Conservation (phyloP, 2,329 filamentous ascomycete genomes). For the Periconia sp. region DNA sequence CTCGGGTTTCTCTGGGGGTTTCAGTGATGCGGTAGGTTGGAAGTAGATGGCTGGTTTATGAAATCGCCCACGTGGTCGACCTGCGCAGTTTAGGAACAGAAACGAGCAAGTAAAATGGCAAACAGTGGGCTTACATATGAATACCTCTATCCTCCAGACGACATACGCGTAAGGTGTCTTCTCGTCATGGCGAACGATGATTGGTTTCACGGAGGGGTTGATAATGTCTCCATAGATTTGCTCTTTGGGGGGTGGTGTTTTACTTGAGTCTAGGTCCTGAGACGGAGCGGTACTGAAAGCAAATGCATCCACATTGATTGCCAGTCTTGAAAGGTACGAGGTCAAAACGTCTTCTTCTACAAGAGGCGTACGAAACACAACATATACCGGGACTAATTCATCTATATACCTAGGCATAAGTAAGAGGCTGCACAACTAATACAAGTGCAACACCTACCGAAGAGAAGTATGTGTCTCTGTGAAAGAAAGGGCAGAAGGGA, state of each 20-base stretch:
- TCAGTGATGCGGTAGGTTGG: constrained; percentile 56
- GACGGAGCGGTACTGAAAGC: constrained; percentile 56
- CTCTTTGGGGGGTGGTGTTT: constrained; percentile 50
- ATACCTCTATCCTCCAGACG: constrained; percentile 43
- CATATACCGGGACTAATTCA: constrained; percentile 70
- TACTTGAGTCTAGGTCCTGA: constrained; percentile 40
- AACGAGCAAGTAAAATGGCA: not conserved
- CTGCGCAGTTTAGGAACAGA: constrained; percentile 20
- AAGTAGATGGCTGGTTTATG: constrained; percentile 69
- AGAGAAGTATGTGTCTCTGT: constrained; percentile 67
- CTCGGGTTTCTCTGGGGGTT: constrained; percentile 51
- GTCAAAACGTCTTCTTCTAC: constrained; percentile 60
- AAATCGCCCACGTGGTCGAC: constrained; percentile 59
- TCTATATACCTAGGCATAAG: constrained; percentile 62
- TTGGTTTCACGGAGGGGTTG: constrained; percentile 33
- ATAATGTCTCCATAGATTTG: constrained; percentile 57
- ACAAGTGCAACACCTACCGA: constrained; percentile 60
- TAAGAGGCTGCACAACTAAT: constrained; percentile 44
- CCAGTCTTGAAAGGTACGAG: constrained; percentile 63
- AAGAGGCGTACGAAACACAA: constrained; percentile 67
- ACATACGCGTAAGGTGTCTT: constrained; percentile 34
- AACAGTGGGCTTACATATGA: constrained; percentile 29
- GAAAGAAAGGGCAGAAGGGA: constrained; percentile 59
- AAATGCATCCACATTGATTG: constrained; percentile 67
- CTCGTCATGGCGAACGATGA: constrained; percentile 29